Evolutionary conservation across 345 rosid genomes (phyloP).

Genomic region (Capsella bursapastoris): DNA sequence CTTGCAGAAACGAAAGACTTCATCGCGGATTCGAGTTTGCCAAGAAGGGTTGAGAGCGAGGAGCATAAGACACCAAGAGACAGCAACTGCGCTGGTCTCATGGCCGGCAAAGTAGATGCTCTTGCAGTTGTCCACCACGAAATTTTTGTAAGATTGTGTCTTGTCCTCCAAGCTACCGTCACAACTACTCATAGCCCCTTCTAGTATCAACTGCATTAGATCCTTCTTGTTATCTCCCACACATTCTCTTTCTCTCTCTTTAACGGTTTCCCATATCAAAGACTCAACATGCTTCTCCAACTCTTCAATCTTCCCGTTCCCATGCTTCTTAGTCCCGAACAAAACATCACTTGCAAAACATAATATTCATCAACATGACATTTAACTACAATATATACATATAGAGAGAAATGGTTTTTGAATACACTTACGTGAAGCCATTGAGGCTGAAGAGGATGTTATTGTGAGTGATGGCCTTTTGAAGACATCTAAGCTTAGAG

Average conservation of each 20-base stretch:
- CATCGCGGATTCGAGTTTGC: constrained; percentile 66
- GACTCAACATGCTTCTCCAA: constrained; percentile 66
- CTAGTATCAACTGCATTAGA: constrained; percentile 69
- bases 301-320: constrained; percentile 46
- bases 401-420: background rate
- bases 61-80: constrained; percentile 88
- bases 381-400: background rate
- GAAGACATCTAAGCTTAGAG: constrained; percentile 60
- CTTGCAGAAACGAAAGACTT: constrained; percentile 54
- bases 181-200: constrained; percentile 53
- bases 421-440: constrained; percentile 47
- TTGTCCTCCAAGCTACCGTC: constrained; percentile 43
- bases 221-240: constrained; percentile 53
- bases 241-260: constrained; percentile 55
- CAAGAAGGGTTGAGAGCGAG: constrained; percentile 77
- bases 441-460: constrained; percentile 45
- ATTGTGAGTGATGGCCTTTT: constrained; percentile 51
- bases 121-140: constrained; percentile 86
- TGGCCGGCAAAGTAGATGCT: constrained; percentile 86
- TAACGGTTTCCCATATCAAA: constrained; percentile 74
- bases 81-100: constrained; percentile 73
- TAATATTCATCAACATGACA: background rate
- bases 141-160: constrained; percentile 54
- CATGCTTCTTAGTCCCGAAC: constrained; percentile 47
- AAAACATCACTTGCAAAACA: constrained; percentile 44